phyloP scores from a whole-genome alignment of 495 filamentous ascomycete species.

The Lepidopterella palustris region DNA sequence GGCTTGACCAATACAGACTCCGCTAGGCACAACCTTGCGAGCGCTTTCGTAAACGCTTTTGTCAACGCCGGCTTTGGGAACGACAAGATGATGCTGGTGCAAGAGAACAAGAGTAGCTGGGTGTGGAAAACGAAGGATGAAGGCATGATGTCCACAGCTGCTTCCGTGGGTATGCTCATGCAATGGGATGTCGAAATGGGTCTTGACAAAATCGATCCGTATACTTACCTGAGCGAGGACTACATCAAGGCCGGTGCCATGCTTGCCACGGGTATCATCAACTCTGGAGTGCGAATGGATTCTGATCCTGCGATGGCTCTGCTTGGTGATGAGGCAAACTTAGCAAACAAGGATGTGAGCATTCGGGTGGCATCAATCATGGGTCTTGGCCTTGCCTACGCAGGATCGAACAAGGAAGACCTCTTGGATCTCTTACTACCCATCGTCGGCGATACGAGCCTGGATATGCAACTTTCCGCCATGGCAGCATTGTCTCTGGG shows the following conservation, averaged over 20 bases:
- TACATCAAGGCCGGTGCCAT: constrained; percentile 83
- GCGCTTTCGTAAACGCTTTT: constrained; percentile 93
- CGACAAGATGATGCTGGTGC: constrained; percentile 93
- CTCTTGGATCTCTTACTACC: constrained; percentile 74
- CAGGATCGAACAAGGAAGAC: constrained; percentile 82
- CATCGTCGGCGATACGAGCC: constrained; percentile 70
- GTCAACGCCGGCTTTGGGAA: constrained; percentile 92
- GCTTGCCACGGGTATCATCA: constrained; percentile 87
- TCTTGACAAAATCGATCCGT: constrained; percentile 87
- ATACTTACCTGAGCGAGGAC: constrained; percentile 75
- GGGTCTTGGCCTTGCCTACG: constrained; percentile 91
- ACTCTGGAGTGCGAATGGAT: constrained; percentile 80
- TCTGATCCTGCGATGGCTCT: constrained; percentile 83
- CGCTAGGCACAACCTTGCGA: constrained; percentile 89
- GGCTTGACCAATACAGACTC: constrained; percentile 93
- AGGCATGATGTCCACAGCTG: constrained; percentile 92
- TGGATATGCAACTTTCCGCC: constrained; percentile 91
- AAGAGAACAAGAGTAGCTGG: constrained; percentile 79
- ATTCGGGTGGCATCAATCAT: constrained; percentile 82
- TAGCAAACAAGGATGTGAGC: constrained; percentile 66
- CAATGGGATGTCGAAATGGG: constrained; percentile 88
- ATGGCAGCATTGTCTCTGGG: constrained; percentile 93
- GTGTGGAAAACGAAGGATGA: constrained; percentile 99
- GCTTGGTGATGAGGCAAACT: constrained; percentile 66
- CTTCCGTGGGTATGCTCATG: constrained; percentile 81